Percentiles rank a stretch among this genome's conserved stretches.
Evolutionary conservation across 2,329 filamentous ascomycete genomes (phyloP).

Genomic region (Botrytis squamosa): DNA sequence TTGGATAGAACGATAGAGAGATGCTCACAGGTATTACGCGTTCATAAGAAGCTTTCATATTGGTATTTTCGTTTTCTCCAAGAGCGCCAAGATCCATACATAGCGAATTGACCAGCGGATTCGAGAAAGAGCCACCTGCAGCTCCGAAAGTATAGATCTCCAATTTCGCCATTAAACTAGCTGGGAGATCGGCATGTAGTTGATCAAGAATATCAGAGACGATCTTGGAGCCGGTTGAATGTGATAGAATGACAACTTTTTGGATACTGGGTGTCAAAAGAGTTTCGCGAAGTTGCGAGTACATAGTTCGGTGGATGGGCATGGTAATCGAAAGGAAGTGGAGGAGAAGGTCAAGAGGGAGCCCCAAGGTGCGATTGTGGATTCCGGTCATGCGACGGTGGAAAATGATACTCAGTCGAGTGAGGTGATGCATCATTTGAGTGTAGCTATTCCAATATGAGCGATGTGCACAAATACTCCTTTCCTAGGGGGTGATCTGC

Average conservation of each 20-base stretch:
- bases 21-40: constrained; percentile 22
- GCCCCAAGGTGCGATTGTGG: constrained; percentile 69
- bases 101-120: constrained; percentile 49
- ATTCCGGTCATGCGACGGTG: constrained; percentile 67
- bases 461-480: background rate
- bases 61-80: background rate
- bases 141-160: constrained; percentile 76
- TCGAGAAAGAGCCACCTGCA: constrained; percentile 77
- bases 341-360: constrained; percentile 72
- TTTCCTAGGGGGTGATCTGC: background rate
- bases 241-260: constrained; percentile 70
- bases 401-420: constrained; percentile 68
- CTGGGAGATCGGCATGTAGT: constrained; percentile 66
- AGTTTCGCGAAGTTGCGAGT: constrained; percentile 56
- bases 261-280: constrained; percentile 59
- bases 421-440: constrained; percentile 67
- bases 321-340: constrained; percentile 75
- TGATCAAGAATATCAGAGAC: constrained; percentile 70
- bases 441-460: constrained; percentile 44
- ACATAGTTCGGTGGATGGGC: constrained; percentile 58
- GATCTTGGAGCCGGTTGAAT: constrained; percentile 75
- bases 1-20: too few species aligned
- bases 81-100: background rate
- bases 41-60: constrained; percentile 14
- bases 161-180: constrained; percentile 60